These are phyloP conservation scores for Clonostachys sp. DNA, from an alignment of 2,329 filamentous ascomycete genomes.

Conservation along the genomic window DNA sequence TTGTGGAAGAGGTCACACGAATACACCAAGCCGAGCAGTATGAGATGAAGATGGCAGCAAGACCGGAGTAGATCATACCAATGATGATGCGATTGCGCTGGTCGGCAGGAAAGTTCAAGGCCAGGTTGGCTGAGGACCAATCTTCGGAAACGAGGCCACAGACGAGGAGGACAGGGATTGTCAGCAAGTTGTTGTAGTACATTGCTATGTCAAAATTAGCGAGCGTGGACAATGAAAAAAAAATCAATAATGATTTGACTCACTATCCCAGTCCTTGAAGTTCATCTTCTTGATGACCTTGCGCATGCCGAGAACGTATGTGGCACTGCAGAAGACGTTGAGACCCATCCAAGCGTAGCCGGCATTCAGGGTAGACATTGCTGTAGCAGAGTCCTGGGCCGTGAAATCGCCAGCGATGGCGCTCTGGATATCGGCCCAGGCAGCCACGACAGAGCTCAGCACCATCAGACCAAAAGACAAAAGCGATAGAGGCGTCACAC, in stretches of 20 bases:
- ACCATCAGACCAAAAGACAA: slow-evolving; percentile 98
- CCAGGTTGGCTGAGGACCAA: slow-evolving; percentile 83
- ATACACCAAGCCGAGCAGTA: slow-evolving; percentile 99
- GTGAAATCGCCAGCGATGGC: slow-evolving; percentile 62
- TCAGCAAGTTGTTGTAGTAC: slow-evolving; percentile 99
- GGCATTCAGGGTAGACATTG: slow-evolving; percentile 85
- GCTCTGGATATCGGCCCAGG: slow-evolving; percentile 94
- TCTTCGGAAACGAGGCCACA: slow-evolving; percentile 83
- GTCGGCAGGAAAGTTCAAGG: slow-evolving; percentile 82
- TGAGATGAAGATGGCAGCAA: slow-evolving; percentile 96
- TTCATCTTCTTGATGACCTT: slow-evolving; percentile 99
- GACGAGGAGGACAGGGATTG: slow-evolving; percentile 83
- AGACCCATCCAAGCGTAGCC: slow-evolving; percentile 98
- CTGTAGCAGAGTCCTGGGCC: slow-evolving; percentile 58
- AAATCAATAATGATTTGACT: slow-evolving; percentile 30
- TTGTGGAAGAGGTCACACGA: slow-evolving; percentile 93
- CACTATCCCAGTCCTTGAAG: slow-evolving; percentile 99
- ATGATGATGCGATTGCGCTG: slow-evolving; percentile 74
- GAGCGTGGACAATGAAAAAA: neutral
- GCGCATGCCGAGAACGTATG: slow-evolving; percentile 88
- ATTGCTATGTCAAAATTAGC: slow-evolving; percentile 64
- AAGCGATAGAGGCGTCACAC: slow-evolving; percentile 79
- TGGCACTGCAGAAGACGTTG: slow-evolving; percentile 92
- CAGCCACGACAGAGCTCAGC: slow-evolving; percentile 86
- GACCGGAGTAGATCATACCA: slow-evolving; percentile 90